phyloP scores from a whole-genome alignment of 192 early-diverging fungal species.

The Coemansia sp. region DNA sequence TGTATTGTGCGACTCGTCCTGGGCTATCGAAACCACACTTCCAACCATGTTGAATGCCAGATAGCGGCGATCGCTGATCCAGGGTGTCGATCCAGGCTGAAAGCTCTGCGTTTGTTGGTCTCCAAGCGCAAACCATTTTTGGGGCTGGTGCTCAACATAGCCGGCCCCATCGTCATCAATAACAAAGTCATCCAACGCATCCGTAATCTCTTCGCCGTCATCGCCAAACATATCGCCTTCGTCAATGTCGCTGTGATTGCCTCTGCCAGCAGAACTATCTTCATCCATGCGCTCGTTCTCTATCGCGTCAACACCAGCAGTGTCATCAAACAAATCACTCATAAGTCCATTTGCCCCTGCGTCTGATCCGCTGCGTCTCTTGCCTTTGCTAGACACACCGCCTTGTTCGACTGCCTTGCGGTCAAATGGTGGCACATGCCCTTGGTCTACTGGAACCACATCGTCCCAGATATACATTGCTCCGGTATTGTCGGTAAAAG shows the following conservation, averaged over 20 bases:
- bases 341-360: slow-evolving; percentile 42
- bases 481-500: slow-evolving; percentile 60
- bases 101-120: slow-evolving; percentile 56
- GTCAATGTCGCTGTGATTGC: background rate
- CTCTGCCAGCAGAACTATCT: background rate
- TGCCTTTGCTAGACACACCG: background rate
- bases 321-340: slow-evolving; percentile 53
- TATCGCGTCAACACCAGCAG: slow-evolving; percentile 9
- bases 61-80: slow-evolving; percentile 57
- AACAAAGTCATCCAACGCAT: slow-evolving; percentile 80
- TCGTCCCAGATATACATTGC: slow-evolving; percentile 62
- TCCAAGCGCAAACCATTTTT: slow-evolving; percentile 21
- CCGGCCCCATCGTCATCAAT: slow-evolving; percentile 84
- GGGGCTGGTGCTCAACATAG: slow-evolving; percentile 57
- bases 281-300: slow-evolving; percentile 19
- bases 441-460: slow-evolving; percentile 54
- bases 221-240: slow-evolving; percentile 19
- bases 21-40: slow-evolving; percentile 69
- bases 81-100: slow-evolving; percentile 83
- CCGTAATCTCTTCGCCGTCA: slow-evolving; percentile 52
- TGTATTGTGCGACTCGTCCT: slow-evolving; percentile 65
- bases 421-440: slow-evolving; percentile 32
- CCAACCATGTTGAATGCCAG: slow-evolving; percentile 88
- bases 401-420: slow-evolving; percentile 6
- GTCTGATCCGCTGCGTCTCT: background rate